Base-by-base conservation (phyloP, 2,329 filamentous ascomycete genomes). In the Xylariaceae sp. region DNA sequence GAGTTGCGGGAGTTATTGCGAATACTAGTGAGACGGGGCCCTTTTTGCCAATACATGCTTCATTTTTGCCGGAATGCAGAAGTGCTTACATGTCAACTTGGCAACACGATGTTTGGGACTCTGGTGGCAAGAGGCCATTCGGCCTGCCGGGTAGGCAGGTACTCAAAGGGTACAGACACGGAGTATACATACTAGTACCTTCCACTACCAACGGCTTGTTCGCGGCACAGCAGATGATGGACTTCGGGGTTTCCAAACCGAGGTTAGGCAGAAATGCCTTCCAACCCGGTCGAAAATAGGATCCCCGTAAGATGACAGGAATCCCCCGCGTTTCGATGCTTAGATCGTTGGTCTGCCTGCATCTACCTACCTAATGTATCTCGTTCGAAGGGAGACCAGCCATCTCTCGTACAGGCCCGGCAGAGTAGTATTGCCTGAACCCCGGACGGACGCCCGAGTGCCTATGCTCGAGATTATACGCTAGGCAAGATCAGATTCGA, bases 1-100 rank as follows among this genome's bases (percentile, higher is more conserved):
- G 62, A 56, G 57, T 60, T 62, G 23, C 59, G 51, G 66, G 64
- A 64, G 61, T 64, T 57, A 10, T 41, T 41, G 37, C 11, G 37
- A 13, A 13, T 5, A 30, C 23, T 41, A 13, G 11, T 41, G 37
- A 41, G 37, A 41, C 37, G 8, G 11, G 37, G 23, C 23, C 23
- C 37, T 13, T 41, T 41, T 41, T 41, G 37, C 11, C 37, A 9
- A 41, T 41, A 30, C 23, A 41, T 41, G 37, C 9, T 41, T 41
- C 37, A 9, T 41, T 41, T 41, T 13, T 13, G 37, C 37, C 37
- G 37, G 8, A 41, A 13, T 13, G 9, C 37, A 13, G 37, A 30
- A 30, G 23, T 30, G 23, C 23, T 30, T 30, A 30, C 23, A 30
- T 30, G 23, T 30, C 23, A 30, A 30, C 23, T 4, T 30, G 23